Evolutionary conservation across 2,329 filamentous ascomycete genomes (phyloP).

Genomic region (Colletotrichum agaves): DNA sequence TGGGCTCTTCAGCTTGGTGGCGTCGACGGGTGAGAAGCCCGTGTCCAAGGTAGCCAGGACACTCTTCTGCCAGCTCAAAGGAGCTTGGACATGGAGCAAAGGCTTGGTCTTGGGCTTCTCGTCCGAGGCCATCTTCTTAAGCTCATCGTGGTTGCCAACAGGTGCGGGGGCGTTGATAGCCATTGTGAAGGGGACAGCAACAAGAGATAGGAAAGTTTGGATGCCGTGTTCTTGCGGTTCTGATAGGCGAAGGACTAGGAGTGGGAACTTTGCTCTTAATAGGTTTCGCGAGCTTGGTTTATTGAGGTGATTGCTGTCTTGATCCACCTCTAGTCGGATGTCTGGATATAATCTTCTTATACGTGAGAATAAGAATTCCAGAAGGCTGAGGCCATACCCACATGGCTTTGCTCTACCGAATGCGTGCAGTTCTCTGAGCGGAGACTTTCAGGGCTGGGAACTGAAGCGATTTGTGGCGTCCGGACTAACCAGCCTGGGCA

Average conservation of each 20-base stretch:
- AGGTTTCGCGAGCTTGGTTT: background rate
- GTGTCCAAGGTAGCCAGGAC: slow-evolving; percentile 22
- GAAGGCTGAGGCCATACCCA: background rate
- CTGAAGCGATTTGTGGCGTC: slow-evolving; percentile 12
- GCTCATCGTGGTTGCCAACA: background rate
- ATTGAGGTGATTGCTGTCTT: background rate
- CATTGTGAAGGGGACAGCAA: slow-evolving; percentile 14
- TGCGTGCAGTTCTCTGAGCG: slow-evolving; percentile 12
- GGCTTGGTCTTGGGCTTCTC: slow-evolving; percentile 16
- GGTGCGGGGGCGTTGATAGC: slow-evolving; percentile 5
- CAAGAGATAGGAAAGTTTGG: background rate
- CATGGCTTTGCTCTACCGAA: background rate
- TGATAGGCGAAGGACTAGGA: background rate
- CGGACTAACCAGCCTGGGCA: slow-evolving; percentile 10
- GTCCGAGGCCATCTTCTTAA: background rate
- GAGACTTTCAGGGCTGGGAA: slow-evolving; percentile 20
- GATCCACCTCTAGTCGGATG: background rate
- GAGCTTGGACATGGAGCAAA: slow-evolving; percentile 23
- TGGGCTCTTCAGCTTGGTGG: slow-evolving; percentile 18
- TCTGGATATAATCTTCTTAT: slow-evolving; percentile 33
- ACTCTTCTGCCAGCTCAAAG: slow-evolving; percentile 1
- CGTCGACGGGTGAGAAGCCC: slow-evolving; percentile 28
- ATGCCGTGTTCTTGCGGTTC: background rate
- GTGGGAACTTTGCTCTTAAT: background rate
- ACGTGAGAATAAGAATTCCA: background rate